Conservation (phyloP, 1,284 basidiomycete genomes). For the Sanguinoderma infundibulare region DNA sequence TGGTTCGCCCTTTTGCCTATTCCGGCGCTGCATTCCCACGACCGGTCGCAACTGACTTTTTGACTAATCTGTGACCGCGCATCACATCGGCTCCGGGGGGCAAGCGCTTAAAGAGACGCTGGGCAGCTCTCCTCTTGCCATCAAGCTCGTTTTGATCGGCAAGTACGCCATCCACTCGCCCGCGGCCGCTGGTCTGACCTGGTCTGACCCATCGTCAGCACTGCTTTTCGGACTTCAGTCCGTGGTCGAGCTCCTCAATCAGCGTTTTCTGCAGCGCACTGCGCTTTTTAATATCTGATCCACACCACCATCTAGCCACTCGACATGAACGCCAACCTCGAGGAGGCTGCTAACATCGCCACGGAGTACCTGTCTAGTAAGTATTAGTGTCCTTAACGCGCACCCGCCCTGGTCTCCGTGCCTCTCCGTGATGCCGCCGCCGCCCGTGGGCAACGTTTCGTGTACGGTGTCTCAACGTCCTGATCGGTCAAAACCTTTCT, state of each 20-base stretch:
- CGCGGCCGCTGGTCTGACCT: neutral
- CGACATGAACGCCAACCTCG: constrained; percentile 46
- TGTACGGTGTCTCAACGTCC: neutral
- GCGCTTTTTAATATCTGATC: neutral
- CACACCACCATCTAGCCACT: neutral
- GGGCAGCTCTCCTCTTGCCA: constrained; percentile 13
- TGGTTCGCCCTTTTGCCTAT: no score
- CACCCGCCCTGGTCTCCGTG: no score
- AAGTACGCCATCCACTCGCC: neutral
- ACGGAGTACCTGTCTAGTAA: constrained; percentile 72
- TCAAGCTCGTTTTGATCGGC: constrained; percentile 24
- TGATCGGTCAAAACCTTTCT: neutral
- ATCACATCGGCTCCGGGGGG: neutral
- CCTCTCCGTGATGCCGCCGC: no score
- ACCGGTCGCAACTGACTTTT: constrained; percentile 2
- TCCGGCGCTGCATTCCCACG: constrained; percentile 26
- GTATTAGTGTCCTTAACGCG: neutral
- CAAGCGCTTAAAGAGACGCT: constrained; percentile 6
- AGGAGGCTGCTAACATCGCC: constrained; percentile 73
- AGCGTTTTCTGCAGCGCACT: neutral
- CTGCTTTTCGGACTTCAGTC: constrained; percentile 20
- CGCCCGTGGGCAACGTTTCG: neutral
- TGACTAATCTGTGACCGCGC: constrained; percentile 10
- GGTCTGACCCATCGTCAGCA: constrained; percentile 9
- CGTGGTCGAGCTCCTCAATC: neutral